These are phyloP conservation scores for Aphanocladium album DNA, from an alignment of 2,329 filamentous ascomycete genomes.

Conservation along the genomic window DNA sequence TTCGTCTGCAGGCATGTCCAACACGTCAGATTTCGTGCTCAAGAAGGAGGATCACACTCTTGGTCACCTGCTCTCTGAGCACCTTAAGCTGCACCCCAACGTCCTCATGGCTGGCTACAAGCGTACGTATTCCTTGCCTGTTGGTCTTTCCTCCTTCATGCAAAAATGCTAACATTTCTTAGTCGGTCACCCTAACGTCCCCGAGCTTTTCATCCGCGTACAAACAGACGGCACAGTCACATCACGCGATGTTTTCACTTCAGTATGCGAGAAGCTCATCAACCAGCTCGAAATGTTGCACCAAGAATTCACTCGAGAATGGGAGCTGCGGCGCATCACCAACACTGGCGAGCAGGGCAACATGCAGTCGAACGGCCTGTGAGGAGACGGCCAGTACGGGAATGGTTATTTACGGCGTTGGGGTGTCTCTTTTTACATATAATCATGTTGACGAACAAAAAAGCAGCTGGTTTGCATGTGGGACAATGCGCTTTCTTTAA, in stretches of 20 bases:
- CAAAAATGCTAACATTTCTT: slow-evolving; percentile 18
- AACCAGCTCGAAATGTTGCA: slow-evolving; percentile 73
- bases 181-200: slow-evolving; percentile 57
- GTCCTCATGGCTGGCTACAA: slow-evolving; percentile 93
- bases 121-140: slow-evolving; percentile 41
- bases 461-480: not conserved
- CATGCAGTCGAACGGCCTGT: slow-evolving; percentile 33
- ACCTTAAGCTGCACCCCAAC: slow-evolving; percentile 77
- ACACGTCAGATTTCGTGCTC: slow-evolving; percentile 91
- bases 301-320: slow-evolving; percentile 89
- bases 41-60: slow-evolving; percentile 97
- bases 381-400: not conserved
- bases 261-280: slow-evolving; percentile 77
- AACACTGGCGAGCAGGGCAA: slow-evolving; percentile 55
- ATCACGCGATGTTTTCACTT: slow-evolving; percentile 82
- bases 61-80: slow-evolving; percentile 80
- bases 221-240: slow-evolving; percentile 86
- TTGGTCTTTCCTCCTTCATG: not conserved
- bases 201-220: slow-evolving; percentile 66
- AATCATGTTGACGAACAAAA: slow-evolving; percentile 9
- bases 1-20: slow-evolving; percentile 62
- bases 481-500: not conserved
- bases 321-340: slow-evolving; percentile 81
- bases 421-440: slow-evolving; percentile 19
- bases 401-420: slow-evolving; percentile 10